A percentile compares a stretch with the other conserved stretches of the same genome.
Conservation (phyloP, 2,329 filamentous ascomycete genomes). For the Akanthomyces uredinophilus region DNA sequence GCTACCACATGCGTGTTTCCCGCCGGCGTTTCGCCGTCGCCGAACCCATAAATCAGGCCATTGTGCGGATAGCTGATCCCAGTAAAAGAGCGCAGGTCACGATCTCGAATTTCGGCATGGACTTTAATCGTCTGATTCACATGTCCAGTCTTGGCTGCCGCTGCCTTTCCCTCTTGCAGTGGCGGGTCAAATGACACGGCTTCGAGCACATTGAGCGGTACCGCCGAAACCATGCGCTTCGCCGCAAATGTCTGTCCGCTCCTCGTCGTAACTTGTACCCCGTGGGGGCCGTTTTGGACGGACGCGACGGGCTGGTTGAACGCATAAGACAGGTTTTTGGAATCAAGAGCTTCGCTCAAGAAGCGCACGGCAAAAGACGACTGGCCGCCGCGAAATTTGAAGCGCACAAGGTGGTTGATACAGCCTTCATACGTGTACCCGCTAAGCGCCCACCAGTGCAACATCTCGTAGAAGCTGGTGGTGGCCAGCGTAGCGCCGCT, state of each 20-base stretch:
- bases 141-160: constrained; percentile 35
- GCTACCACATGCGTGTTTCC: constrained; percentile 44
- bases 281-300: constrained; percentile 23
- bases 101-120: constrained; percentile 38
- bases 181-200: constrained; percentile 37
- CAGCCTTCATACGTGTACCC: constrained; percentile 37
- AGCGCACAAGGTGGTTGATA: constrained; percentile 35
- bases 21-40: constrained; percentile 38
- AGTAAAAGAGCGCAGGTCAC: constrained; percentile 38
- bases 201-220: constrained; percentile 41
- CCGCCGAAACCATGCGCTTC: constrained; percentile 33
- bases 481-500: constrained; percentile 39
- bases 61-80: constrained; percentile 40
- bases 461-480: constrained; percentile 40
- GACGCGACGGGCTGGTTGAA: constrained; percentile 35
- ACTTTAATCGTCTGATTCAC: constrained; percentile 43
- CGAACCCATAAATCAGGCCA: constrained; percentile 37
- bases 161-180: constrained; percentile 28
- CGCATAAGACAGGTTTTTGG: constrained; percentile 34
- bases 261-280: constrained; percentile 30
- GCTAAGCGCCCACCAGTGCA: constrained; percentile 43
- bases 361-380: constrained; percentile 40
- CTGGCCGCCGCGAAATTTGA: constrained; percentile 39
- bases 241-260: constrained; percentile 27
- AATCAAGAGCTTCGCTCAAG: constrained; percentile 37